These are phyloP conservation scores for Bonia amplexicaulis DNA, from an alignment of 176 grass and related monocot genomes.

Conservation along the genomic window DNA sequence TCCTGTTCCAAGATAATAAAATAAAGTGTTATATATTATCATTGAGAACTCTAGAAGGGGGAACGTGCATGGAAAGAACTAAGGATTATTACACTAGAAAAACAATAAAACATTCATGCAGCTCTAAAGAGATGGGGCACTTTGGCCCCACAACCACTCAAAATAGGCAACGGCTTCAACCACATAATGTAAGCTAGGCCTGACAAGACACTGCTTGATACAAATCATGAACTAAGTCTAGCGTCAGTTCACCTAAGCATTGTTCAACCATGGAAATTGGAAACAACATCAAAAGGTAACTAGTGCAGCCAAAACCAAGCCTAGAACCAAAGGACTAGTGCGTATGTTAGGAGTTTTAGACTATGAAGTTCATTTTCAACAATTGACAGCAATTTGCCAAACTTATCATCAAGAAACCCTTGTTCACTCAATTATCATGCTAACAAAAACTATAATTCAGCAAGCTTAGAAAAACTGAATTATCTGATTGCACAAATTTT, in stretches of 20 bases:
- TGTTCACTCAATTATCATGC: background rate
- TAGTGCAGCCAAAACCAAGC: background rate
- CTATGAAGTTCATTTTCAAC: background rate
- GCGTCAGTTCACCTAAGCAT: background rate
- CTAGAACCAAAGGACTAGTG: background rate
- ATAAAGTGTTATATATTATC: conserved; percentile 14
- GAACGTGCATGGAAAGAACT: background rate
- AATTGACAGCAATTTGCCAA: conserved; percentile 1
- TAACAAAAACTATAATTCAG: background rate
- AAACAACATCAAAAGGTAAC: background rate
- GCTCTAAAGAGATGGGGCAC: background rate
- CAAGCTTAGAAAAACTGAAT: background rate
- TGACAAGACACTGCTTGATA: background rate
- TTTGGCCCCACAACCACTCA: background rate
- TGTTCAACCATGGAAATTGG: conserved; percentile 3
- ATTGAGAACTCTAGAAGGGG: background rate
- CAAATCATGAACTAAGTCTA: conserved; percentile 14
- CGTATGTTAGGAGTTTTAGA: background rate
- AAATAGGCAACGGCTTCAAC: background rate
- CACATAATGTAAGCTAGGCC: background rate
- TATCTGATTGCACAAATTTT: background rate
- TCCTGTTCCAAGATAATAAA: conserved; percentile 45
- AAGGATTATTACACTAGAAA: background rate
- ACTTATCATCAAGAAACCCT: background rate
- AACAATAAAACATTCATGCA: background rate